Evolutionary conservation across 306 rosid species (phyloP).

Genomic region (Vigna radiata): DNA sequence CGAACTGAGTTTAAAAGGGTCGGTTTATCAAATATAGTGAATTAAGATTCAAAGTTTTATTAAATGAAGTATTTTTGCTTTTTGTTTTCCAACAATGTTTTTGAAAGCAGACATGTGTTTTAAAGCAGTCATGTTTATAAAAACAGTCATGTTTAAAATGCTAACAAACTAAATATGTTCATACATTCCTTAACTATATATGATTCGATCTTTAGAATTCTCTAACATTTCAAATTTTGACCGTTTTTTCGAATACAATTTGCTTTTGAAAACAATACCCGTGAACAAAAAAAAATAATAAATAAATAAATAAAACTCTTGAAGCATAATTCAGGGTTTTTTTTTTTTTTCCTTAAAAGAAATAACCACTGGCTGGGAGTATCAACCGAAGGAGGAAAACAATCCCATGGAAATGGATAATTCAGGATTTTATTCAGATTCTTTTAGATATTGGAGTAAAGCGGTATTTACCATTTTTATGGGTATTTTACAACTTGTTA

Average conservation of each 20-base stretch:
- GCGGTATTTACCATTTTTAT: conserved; percentile 17
- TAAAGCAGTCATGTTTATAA: too few relatives aligned
- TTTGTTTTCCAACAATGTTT: too few relatives aligned
- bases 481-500: neutral
- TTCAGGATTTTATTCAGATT: conserved; percentile 37
- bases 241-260: neutral
- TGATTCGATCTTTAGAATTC: neutral
- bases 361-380: neutral
- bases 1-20: too few relatives aligned
- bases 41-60: neutral
- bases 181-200: neutral
- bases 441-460: conserved; percentile 26
- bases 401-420: conserved; percentile 18
- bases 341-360: conserved; percentile 2
- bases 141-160: too few relatives aligned
- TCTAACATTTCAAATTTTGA: neutral
- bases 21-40: too few relatives aligned
- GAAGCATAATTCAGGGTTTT: neutral
- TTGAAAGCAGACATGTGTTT: too few relatives aligned
- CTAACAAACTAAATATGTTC: neutral
- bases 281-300: neutral
- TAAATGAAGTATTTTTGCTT: too few relatives aligned
- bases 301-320: neutral
- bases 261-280: neutral
- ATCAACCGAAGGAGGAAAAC: conserved; percentile 10